Conservation (phyloP, 768 basidiomycete species). For the Panellus pusillus region DNA sequence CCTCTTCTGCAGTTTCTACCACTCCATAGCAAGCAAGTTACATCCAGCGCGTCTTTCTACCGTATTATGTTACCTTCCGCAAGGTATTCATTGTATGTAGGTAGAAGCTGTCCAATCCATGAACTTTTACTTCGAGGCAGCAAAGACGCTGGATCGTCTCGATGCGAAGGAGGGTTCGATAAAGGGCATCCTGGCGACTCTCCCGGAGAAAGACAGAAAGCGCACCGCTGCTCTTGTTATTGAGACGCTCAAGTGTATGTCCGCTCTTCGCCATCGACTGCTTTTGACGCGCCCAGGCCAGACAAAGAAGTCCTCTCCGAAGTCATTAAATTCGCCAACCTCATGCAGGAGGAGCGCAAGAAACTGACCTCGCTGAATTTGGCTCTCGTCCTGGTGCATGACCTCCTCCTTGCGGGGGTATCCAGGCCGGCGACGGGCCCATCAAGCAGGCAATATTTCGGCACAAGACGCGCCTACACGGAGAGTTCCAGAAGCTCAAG, state of each 20-base stretch:
- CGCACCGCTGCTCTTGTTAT: slow-evolving; percentile 86
- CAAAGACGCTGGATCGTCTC: slow-evolving; percentile 78
- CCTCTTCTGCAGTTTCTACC: slow-evolving; percentile 12
- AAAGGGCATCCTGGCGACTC: slow-evolving; percentile 76
- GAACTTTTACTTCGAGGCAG: slow-evolving; percentile 97
- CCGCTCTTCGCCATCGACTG: neutral
- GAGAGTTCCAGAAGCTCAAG: slow-evolving; percentile 85
- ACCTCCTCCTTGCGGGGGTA: slow-evolving; percentile 80
- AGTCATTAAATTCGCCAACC: slow-evolving; percentile 64
- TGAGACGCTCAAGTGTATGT: slow-evolving; percentile 92
- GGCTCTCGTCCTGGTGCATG: slow-evolving; percentile 86
- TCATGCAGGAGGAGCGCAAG: slow-evolving; percentile 75
- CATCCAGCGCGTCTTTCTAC: neutral
- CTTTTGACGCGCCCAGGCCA: slow-evolving; percentile 29
- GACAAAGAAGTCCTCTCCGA: slow-evolving; percentile 77
- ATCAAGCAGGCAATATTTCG: slow-evolving; percentile 84
- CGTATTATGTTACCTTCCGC: slow-evolving; percentile 5
- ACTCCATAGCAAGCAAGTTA: neutral
- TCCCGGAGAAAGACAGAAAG: slow-evolving; percentile 74
- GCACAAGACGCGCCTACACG: slow-evolving; percentile 85
- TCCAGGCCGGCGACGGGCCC: slow-evolving; percentile 89
- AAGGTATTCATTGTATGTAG: slow-evolving; percentile 32
- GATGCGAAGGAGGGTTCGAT: slow-evolving; percentile 91
- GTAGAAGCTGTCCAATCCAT: slow-evolving; percentile 41
- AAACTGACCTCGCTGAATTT: slow-evolving; percentile 74